These are phyloP conservation scores for Austroboletus novae-zelandiae DNA, from an alignment of 1,284 basidiomycete genomes.

Conservation along the genomic window DNA sequence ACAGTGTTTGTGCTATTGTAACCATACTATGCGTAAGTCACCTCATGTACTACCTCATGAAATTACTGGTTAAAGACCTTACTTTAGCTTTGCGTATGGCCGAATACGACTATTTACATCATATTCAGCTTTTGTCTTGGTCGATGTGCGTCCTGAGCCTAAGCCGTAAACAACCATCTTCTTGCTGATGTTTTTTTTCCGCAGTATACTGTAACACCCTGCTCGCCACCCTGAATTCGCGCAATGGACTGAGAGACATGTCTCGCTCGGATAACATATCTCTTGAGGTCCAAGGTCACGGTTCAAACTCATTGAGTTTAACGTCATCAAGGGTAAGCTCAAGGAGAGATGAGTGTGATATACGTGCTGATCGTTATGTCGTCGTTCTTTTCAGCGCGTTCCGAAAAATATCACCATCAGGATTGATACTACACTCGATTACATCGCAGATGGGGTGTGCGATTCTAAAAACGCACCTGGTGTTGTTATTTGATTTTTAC, in stretches of 20 bases:
- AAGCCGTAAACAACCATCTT: too few species aligned
- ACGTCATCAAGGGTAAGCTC: too few species aligned
- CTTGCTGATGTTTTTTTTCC: too few species aligned
- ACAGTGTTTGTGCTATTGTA: constrained; percentile 35
- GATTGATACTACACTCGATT: constrained; percentile 21
- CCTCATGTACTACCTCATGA: not conserved
- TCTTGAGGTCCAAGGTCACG: too few species aligned
- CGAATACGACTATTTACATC: constrained; percentile 44
- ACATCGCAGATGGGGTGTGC: constrained; percentile 11
- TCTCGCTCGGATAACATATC: not conserved
- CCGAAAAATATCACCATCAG: constrained; percentile 22
- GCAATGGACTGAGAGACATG: constrained; percentile 34
- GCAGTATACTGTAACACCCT: constrained; percentile 47
- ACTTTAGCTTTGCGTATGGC: constrained; percentile 34
- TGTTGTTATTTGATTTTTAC: too few species aligned
- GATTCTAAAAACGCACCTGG: not conserved
- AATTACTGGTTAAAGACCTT: not conserved
- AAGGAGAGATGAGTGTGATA: too few species aligned
- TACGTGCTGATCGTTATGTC: not conserved
- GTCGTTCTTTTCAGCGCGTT: constrained; percentile 5
- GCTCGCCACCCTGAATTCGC: constrained; percentile 46
- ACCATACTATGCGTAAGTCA: constrained; percentile 41
- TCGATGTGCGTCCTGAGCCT: constrained; percentile 34
- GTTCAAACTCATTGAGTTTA: too few species aligned
- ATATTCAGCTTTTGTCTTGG: constrained; percentile 48